Percentiles rank a stretch among this genome's conserved stretches.
These are phyloP conservation scores for Dichotomocladium elegans DNA, from an alignment of 371 early-diverging fungal genomes.

Conservation along the genomic window DNA sequence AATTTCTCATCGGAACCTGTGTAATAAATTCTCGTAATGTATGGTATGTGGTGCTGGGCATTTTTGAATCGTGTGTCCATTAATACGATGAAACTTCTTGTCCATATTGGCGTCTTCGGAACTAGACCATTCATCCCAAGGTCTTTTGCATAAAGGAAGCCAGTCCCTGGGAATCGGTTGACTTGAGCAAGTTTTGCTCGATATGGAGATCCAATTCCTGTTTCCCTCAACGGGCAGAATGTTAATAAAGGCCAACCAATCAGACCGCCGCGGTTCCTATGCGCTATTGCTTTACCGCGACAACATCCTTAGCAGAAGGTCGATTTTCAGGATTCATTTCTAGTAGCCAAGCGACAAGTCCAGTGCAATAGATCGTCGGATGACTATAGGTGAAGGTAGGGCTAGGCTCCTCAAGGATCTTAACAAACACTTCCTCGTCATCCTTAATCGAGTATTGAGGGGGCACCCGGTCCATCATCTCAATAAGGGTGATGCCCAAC, in stretches of 20 bases:
- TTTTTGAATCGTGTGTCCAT: too few relatives aligned
- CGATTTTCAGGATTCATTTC: constrained; percentile 34
- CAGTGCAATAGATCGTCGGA: constrained; percentile 40
- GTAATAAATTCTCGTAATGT: too few relatives aligned
- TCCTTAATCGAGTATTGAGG: constrained; percentile 39
- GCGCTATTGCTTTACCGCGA: constrained; percentile 18
- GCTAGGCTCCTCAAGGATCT: constrained; percentile 32
- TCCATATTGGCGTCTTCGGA: too few relatives aligned
- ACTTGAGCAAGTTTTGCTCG: constrained; percentile 29
- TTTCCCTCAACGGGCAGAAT: too few relatives aligned
- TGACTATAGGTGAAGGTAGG: constrained; percentile 46
- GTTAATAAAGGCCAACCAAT: too few relatives aligned
- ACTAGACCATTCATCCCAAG: constrained; percentile 2
- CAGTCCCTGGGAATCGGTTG: constrained; percentile 23
- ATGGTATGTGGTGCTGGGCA: too few relatives aligned
- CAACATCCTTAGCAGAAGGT: constrained; percentile 39
- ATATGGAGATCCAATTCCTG: constrained; percentile 43
- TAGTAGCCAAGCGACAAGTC: constrained; percentile 47
- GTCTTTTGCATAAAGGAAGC: constrained; percentile 26
- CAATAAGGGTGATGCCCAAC: constrained; percentile 45
- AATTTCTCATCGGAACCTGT: too few relatives aligned
- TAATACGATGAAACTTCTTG: too few relatives aligned
- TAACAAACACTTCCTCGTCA: constrained; percentile 34
- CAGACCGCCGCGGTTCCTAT: too few relatives aligned
- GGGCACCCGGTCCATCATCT: constrained; percentile 55